Percentiles rank a stretch among this genome's conserved stretches.
These are phyloP conservation scores for Aspergillus jensenii DNA, from an alignment of 2,329 filamentous ascomycete species.

Conservation along the genomic window DNA sequence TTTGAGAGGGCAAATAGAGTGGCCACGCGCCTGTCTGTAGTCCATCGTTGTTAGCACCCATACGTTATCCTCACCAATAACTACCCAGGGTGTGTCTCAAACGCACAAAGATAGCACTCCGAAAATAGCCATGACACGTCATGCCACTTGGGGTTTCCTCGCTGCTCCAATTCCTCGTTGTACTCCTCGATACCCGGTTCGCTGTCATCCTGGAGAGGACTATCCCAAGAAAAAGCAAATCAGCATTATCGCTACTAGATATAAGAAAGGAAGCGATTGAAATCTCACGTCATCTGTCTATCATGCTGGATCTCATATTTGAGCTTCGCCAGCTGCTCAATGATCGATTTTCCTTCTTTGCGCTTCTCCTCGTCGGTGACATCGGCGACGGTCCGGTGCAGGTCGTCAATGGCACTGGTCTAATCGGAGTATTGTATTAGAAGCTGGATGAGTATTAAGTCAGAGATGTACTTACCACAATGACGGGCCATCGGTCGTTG, in stretches of 20 bases:
- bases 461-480: conserved; percentile 64
- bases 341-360: conserved; percentile 81
- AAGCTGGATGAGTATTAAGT: background rate
- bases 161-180: conserved; percentile 77
- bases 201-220: conserved; percentile 75
- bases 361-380: conserved; percentile 59
- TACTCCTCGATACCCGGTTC: conserved; percentile 73
- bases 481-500: conserved; percentile 86
- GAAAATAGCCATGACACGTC: conserved; percentile 83
- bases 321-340: conserved; percentile 73
- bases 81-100: background rate
- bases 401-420: conserved; percentile 91
- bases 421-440: conserved; percentile 36
- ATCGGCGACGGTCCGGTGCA: conserved; percentile 63
- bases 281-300: conserved; percentile 65
- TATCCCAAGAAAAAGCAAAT: conserved; percentile 32
- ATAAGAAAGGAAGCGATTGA: background rate
- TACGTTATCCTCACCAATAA: background rate
- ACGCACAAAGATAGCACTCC: conserved; percentile 82
- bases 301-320: conserved; percentile 97
- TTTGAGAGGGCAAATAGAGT: conserved; percentile 73
- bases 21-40: conserved; percentile 67
- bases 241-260: background rate
- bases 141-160: conserved; percentile 77
- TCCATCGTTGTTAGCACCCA: conserved; percentile 21